These are phyloP conservation scores for Sarocladium kiliense DNA, from an alignment of 2,329 filamentous ascomycete species.

Conservation along the genomic window DNA sequence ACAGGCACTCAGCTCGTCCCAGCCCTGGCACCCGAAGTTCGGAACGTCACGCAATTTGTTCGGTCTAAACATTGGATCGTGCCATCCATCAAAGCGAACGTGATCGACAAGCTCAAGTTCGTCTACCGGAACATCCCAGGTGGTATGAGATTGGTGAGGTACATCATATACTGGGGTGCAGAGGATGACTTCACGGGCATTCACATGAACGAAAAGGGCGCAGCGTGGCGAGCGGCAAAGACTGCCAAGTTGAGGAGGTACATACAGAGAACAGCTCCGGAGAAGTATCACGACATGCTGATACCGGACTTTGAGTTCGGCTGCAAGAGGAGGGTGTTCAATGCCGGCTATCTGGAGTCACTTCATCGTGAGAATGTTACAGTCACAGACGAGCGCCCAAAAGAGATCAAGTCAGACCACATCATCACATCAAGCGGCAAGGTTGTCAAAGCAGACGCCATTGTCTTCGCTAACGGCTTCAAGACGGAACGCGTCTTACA, in stretches of 20 bases:
- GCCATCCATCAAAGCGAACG: slow-evolving; percentile 22
- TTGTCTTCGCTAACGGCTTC: slow-evolving; percentile 59
- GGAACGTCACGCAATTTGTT: slow-evolving; percentile 34
- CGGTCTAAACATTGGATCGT: slow-evolving; percentile 38
- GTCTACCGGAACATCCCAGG: slow-evolving; percentile 45
- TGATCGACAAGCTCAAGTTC: slow-evolving; percentile 14
- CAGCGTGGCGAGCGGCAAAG: slow-evolving; percentile 26
- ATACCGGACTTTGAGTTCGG: slow-evolving; percentile 58
- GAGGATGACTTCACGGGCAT: slow-evolving; percentile 32
- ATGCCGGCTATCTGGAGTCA: slow-evolving; percentile 48
- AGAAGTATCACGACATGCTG: slow-evolving; percentile 56
- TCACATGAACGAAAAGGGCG: slow-evolving; percentile 27
- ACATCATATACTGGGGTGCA: slow-evolving; percentile 34
- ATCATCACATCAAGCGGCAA: slow-evolving; percentile 30
- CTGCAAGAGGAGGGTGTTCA: slow-evolving; percentile 60
- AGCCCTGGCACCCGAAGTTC: slow-evolving; percentile 29
- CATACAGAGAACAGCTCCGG: slow-evolving; percentile 41
- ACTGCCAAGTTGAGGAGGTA: slow-evolving; percentile 34
- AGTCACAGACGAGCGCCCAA: slow-evolving; percentile 42
- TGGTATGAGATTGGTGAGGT: slow-evolving; percentile 29
- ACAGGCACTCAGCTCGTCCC: slow-evolving; percentile 50
- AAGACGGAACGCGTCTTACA: slow-evolving; percentile 49
- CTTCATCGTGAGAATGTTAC: slow-evolving; percentile 44
- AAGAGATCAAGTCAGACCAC: slow-evolving; percentile 37
- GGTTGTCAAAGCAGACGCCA: slow-evolving; percentile 49